Conservation (phyloP, 2,329 filamentous ascomycete genomes). For the Verticillium tricorpus region DNA sequence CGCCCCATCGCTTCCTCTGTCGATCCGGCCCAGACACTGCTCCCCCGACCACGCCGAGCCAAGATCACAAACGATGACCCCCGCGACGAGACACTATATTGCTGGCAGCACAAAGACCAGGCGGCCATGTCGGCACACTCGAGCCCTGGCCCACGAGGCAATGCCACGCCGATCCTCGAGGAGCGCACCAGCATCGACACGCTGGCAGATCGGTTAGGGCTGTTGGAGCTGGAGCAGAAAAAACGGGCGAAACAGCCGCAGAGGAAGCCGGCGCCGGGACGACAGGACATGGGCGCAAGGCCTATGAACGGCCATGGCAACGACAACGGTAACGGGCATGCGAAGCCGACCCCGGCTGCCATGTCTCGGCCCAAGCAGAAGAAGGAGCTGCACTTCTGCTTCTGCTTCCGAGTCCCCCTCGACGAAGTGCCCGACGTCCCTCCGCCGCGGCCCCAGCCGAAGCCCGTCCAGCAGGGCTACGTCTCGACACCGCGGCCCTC, state of each 20-base stretch:
- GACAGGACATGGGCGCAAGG: slow-evolving; percentile 14
- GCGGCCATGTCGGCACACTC: slow-evolving; percentile 55
- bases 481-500: slow-evolving; percentile 7
- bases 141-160: slow-evolving; percentile 37
- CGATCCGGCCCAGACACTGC: slow-evolving; percentile 8
- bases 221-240: slow-evolving; percentile 57
- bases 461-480: slow-evolving; percentile 35
- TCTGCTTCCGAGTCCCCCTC: slow-evolving; percentile 47
- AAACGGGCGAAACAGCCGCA: slow-evolving; percentile 24
- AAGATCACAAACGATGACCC: slow-evolving; percentile 41
- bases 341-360: slow-evolving; percentile 7
- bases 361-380: slow-evolving; percentile 20
- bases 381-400: slow-evolving; percentile 37
- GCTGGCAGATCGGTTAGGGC: slow-evolving; percentile 71
- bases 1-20: slow-evolving; percentile 49
- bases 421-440: slow-evolving; percentile 34
- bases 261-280: slow-evolving; percentile 15
- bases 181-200: slow-evolving; percentile 80
- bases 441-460: slow-evolving; percentile 40
- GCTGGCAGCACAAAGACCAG: slow-evolving; percentile 95
- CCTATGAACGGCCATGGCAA: neutral
- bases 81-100: slow-evolving; percentile 65
- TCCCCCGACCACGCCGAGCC: slow-evolving; percentile 22
- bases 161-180: slow-evolving; percentile 51
- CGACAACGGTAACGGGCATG: slow-evolving; percentile 5